These are phyloP conservation scores for Dothistroma pini DNA, from an alignment of 2,329 filamentous ascomycete genomes.

Conservation along the genomic window DNA sequence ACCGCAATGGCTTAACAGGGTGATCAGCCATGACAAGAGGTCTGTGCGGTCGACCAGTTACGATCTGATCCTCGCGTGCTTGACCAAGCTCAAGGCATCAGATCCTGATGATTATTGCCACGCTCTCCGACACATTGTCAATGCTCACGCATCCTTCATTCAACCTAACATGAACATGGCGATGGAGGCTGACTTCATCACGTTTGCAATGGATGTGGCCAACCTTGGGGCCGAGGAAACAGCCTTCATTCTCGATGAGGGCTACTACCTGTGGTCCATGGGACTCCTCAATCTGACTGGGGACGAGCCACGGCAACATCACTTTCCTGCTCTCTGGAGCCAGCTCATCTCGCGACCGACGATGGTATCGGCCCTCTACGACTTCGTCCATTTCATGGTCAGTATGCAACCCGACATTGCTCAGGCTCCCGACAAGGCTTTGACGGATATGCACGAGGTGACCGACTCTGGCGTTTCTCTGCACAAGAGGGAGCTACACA, in stretches of 20 bases:
- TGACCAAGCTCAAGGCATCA: neutral
- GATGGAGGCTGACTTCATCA: slow-evolving; percentile 5
- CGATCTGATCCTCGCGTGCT: slow-evolving; percentile 14
- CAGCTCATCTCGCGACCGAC: slow-evolving; percentile 4
- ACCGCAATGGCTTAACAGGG: slow-evolving; percentile 10
- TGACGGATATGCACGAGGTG: neutral
- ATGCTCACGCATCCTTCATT: slow-evolving; percentile 14
- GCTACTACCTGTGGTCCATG: slow-evolving; percentile 20
- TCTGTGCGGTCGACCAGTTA: slow-evolving; percentile 8
- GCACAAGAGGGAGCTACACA: neutral
- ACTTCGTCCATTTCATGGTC: slow-evolving; percentile 16
- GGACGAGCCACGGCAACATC: slow-evolving; percentile 4
- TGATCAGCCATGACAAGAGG: slow-evolving; percentile 14
- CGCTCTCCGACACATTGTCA: slow-evolving; percentile 11
- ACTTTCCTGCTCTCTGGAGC: slow-evolving; percentile 7
- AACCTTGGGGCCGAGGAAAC: slow-evolving; percentile 17
- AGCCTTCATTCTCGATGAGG: slow-evolving; percentile 16
- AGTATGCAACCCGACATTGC: slow-evolving; percentile 6
- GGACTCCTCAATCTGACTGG: slow-evolving; percentile 20
- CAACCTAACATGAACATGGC: neutral
- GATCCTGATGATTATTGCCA: slow-evolving; percentile 10
- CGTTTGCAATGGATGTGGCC: slow-evolving; percentile 14
- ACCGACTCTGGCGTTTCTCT: neutral
- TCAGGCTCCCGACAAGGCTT: neutral
- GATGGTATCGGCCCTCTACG: slow-evolving; percentile 18